A percentile compares a stretch with the other conserved stretches of the same genome.
Conservation (phyloP, 1,284 basidiomycete species). For the Bjerkandera adusta region DNA sequence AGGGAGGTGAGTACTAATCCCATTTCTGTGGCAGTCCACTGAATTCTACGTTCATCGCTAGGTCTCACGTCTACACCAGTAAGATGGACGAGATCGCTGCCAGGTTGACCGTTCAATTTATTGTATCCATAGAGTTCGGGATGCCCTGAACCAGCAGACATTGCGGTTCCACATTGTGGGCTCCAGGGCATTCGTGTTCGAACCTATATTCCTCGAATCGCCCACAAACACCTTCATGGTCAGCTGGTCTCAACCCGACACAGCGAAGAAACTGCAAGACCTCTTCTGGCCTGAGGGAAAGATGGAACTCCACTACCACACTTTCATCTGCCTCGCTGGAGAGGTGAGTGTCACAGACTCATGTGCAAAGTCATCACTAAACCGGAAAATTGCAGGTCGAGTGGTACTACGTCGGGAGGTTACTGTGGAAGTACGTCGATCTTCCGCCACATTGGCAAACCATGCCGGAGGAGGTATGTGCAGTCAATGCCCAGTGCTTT, state of each 20-base stretch:
- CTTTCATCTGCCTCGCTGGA: slow-evolving; percentile 32
- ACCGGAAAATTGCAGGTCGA: not conserved
- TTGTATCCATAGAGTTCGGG: no score
- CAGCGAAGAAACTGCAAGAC: slow-evolving; percentile 30
- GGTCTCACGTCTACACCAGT: no score
- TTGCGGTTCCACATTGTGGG: no score
- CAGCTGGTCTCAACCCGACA: slow-evolving; percentile 43
- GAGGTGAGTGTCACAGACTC: slow-evolving; percentile 7
- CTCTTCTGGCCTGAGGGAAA: slow-evolving; percentile 31
- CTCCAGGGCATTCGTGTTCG: slow-evolving; percentile 49
- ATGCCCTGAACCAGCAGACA: no score
- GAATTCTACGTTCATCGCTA: no score
- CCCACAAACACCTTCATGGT: slow-evolving; percentile 42
- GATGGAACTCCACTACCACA: slow-evolving; percentile 33
- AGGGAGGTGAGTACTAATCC: no score
- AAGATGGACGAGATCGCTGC: no score
- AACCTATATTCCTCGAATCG: slow-evolving; percentile 52
- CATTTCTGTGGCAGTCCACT: no score
- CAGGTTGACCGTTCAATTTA: no score
- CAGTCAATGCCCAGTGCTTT: not conserved
- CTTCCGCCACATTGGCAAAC: slow-evolving; percentile 4
- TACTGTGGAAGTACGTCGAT: slow-evolving; percentile 1
- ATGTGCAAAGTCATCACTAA: not conserved
- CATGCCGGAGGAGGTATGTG: not conserved
- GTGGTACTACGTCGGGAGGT: slow-evolving; percentile 12